Conservation (phyloP, 768 basidiomycete genomes). For the Cystofilobasidium ferigula region DNA sequence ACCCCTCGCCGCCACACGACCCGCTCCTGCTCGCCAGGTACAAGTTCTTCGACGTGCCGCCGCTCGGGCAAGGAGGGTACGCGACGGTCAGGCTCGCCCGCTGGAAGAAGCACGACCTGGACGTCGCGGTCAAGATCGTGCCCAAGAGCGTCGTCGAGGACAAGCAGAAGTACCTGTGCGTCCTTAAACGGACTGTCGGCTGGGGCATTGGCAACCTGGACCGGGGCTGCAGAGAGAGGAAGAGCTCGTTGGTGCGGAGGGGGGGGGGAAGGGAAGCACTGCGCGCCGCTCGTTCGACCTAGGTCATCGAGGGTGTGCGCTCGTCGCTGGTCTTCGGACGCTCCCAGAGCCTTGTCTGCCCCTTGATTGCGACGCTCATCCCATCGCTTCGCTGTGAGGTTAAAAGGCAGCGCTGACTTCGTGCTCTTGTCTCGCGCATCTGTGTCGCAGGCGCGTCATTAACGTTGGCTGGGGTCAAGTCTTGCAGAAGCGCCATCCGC, state of each 20-base stretch:
- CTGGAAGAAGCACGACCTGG: slow-evolving; percentile 16
- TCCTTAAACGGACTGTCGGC: neutral
- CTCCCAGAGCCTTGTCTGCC: too few species aligned
- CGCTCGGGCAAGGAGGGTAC: slow-evolving; percentile 23
- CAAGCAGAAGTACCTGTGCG: slow-evolving; percentile 21
- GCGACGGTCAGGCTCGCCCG: slow-evolving; percentile 17
- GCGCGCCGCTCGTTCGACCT: too few species aligned
- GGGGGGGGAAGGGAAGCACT: too few species aligned
- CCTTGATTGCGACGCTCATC: too few species aligned
- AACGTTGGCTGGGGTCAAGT: slow-evolving; percentile 15
- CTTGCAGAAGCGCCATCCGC: slow-evolving; percentile 11
- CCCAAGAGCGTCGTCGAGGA: slow-evolving; percentile 19
- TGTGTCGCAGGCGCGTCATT: neutral
- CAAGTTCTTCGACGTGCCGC: slow-evolving; percentile 22
- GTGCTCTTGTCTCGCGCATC: neutral
- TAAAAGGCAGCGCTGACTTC: too few species aligned
- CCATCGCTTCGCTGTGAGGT: too few species aligned
- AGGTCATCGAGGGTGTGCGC: too few species aligned
- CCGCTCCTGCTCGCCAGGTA: neutral
- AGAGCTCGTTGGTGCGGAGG: too few species aligned
- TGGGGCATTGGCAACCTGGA: neutral
- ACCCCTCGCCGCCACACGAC: too few species aligned
- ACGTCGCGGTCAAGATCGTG: slow-evolving; percentile 24
- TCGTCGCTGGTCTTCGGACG: too few species aligned
- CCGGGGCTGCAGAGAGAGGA: too few species aligned